Evolutionary conservation across 805 yeast genomes (phyloP).

Genomic region (Yarrowia sp.): DNA sequence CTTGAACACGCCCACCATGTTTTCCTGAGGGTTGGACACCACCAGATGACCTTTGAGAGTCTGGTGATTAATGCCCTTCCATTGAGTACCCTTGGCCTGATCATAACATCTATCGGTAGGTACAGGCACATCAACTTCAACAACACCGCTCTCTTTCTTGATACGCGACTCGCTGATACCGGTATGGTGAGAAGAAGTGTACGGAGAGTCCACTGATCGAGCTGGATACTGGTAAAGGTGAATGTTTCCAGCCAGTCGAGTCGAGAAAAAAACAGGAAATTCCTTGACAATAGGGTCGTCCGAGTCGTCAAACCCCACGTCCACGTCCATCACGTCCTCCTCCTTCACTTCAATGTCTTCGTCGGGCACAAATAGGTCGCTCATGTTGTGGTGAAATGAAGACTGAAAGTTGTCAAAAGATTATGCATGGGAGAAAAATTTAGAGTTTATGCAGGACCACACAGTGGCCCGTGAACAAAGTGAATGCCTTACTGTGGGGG

Average conservation of each 20-base stretch:
- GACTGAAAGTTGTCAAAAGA: background rate
- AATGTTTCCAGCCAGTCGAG: constrained; percentile 37
- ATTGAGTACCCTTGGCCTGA: constrained; percentile 55
- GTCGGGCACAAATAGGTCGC: constrained; percentile 19
- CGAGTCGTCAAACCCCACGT: background rate
- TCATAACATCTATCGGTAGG: constrained; percentile 69
- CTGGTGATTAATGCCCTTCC: constrained; percentile 63
- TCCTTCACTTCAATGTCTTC: constrained; percentile 14
- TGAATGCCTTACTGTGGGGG: too few species aligned
- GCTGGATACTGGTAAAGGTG: constrained; percentile 63
- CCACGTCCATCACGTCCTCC: constrained; percentile 17
- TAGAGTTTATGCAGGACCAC: background rate
- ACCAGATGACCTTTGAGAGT: constrained; percentile 66
- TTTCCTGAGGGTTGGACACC: constrained; percentile 34
- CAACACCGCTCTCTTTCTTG: constrained; percentile 59
- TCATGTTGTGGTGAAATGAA: background rate
- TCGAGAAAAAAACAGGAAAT: constrained; percentile 53
- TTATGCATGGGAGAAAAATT: constrained; percentile 5
- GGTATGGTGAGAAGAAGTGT: constrained; percentile 42
- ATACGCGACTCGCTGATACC: constrained; percentile 48
- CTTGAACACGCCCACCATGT: constrained; percentile 43
- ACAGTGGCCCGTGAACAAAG: background rate
- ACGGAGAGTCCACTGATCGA: constrained; percentile 47
- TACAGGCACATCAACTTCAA: constrained; percentile 77
- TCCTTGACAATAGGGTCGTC: constrained; percentile 60